phyloP scores from a whole-genome alignment of 495 filamentous ascomycete species.

The Penicillium turbatum region DNA sequence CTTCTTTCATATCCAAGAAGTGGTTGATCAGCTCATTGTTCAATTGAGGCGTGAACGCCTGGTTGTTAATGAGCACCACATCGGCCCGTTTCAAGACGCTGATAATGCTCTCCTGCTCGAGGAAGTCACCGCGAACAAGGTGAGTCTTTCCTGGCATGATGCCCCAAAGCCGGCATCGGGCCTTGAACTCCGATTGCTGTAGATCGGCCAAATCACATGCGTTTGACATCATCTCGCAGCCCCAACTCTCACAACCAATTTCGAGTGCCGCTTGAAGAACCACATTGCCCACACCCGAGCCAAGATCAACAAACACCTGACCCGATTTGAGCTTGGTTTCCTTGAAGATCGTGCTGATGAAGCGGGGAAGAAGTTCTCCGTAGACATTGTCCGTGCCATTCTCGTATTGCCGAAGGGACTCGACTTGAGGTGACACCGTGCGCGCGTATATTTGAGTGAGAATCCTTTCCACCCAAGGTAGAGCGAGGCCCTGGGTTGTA shows the following conservation, averaged over 20 bases:
- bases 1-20: conserved; percentile 92
- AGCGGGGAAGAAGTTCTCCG: conserved; percentile 82
- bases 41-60: conserved; percentile 81
- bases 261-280: conserved; percentile 92
- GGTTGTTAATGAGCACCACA: conserved; percentile 94
- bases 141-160: conserved; percentile 71
- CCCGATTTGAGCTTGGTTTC: conserved; percentile 71
- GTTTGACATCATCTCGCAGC: conserved; percentile 91
- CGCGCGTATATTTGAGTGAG: conserved; percentile 85
- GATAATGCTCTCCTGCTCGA: conserved; percentile 65
- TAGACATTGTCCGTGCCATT: conserved; percentile 89
- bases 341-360: conserved; percentile 74
- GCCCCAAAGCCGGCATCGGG: conserved; percentile 86
- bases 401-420: conserved; percentile 74
- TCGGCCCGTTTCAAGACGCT: conserved; percentile 76
- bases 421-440: conserved; percentile 83
- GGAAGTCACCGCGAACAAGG: conserved; percentile 80
- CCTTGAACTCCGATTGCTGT: conserved; percentile 80
- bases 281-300: conserved; percentile 93
- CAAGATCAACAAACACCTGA: conserved; percentile 88
- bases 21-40: conserved; percentile 84
- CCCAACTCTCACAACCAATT: conserved; percentile 90
- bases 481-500: conserved; percentile 55
- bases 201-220: conserved; percentile 78
- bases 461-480: conserved; percentile 73